These are phyloP conservation scores for Phalaenopsis aphrodite DNA, from an alignment of 106 monocot genomes.

Conservation along the genomic window DNA sequence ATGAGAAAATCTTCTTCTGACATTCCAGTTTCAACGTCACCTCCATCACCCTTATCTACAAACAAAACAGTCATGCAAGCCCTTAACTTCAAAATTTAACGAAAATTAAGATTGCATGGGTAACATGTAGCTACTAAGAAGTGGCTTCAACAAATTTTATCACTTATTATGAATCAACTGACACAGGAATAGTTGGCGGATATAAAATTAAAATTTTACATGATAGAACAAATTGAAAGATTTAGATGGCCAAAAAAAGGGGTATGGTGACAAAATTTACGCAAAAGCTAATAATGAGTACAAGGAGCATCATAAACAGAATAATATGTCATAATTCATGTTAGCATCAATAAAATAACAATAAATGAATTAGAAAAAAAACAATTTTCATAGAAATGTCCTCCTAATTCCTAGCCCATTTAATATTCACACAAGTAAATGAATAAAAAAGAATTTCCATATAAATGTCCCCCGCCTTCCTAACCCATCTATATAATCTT, in stretches of 20 bases:
- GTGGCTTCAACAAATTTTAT: slow-evolving; percentile 1
- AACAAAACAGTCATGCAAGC: slow-evolving; percentile 10
- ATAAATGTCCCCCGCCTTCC: neutral
- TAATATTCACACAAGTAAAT: neutral
- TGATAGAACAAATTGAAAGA: neutral
- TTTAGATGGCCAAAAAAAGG: neutral
- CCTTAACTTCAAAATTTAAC: neutral
- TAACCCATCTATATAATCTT: neutral
- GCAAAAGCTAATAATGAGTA: neutral
- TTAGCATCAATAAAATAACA: neutral
- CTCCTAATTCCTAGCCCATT: neutral
- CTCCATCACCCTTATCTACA: slow-evolving; percentile 71
- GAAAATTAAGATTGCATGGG: neutral
- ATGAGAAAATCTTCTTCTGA: slow-evolving; percentile 76
- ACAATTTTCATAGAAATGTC: neutral
- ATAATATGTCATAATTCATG: neutral
- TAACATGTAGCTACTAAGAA: neutral
- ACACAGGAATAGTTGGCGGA: neutral
- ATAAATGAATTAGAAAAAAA: neutral
- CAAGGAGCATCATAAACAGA: neutral
- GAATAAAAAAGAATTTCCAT: neutral
- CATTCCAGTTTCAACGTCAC: slow-evolving; percentile 52
- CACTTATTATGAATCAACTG: neutral
- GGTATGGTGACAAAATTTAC: neutral
- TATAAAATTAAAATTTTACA: neutral